phyloP scores from a whole-genome alignment of 345 rosid species.

The Capsella bursapastoris region DNA sequence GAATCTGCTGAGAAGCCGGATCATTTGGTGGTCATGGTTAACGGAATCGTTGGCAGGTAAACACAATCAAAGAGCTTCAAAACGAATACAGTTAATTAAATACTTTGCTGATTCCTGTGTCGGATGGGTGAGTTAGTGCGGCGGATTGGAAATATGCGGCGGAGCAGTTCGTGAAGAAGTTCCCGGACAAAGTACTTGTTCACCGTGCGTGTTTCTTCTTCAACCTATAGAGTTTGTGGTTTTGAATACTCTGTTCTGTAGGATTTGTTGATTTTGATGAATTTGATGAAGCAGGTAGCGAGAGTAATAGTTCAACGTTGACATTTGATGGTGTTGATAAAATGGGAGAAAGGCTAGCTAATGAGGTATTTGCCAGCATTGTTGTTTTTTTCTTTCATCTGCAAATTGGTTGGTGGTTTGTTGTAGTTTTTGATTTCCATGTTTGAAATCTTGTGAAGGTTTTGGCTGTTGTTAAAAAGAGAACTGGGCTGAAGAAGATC shows the following conservation, averaged over 20 bases:
- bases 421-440: conserved; percentile 13
- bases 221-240: neutral
- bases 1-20: conserved; percentile 51
- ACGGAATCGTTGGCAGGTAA: conserved; percentile 83
- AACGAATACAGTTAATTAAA: neutral
- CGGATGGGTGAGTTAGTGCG: conserved; percentile 53
- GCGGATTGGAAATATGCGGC: conserved; percentile 95
- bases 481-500: conserved; percentile 71
- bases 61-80: neutral
- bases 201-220: conserved; percentile 66
- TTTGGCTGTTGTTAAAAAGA: conserved; percentile 60
- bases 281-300: conserved; percentile 65
- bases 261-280: conserved; percentile 5
- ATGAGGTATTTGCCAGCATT: conserved; percentile 63
- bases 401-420: neutral
- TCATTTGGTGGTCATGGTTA: conserved; percentile 89
- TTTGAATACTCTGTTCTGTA: neutral
- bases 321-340: conserved; percentile 92
- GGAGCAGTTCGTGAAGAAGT: conserved; percentile 79
- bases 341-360: conserved; percentile 93
- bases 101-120: neutral
- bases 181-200: conserved; percentile 81
- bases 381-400: conserved; percentile 35
- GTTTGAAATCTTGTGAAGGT: conserved; percentile 57
- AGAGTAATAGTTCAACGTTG: conserved; percentile 72